Conservation (phyloP, 2,329 filamentous ascomycete genomes). For the Pleomassaria siparia region DNA sequence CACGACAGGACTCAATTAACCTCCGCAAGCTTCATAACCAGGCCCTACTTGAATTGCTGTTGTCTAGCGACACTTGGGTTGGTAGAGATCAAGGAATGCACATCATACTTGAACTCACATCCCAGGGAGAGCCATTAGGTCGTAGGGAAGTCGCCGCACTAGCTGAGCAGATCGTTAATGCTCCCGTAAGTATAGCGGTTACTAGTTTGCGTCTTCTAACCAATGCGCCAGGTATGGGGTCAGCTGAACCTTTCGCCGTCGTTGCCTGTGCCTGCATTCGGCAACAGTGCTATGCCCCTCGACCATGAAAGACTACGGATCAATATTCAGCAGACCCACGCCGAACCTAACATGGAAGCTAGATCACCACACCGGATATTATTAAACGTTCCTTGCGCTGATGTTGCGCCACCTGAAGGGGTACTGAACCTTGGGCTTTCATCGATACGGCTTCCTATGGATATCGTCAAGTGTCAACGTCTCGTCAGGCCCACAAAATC, state of each 20-base stretch:
- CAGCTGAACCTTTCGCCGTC: conserved; percentile 34
- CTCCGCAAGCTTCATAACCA: conserved; percentile 19
- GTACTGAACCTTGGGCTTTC: conserved; percentile 26
- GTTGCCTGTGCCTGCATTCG: conserved; percentile 9
- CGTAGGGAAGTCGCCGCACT: conserved; percentile 22
- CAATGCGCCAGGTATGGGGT: conserved; percentile 35
- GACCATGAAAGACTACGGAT: conserved; percentile 18
- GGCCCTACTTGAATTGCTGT: conserved; percentile 21
- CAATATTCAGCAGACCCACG: conserved; percentile 20
- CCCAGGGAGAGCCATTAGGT: conserved; percentile 26
- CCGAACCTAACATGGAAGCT: conserved; percentile 4
- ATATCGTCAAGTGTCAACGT: conserved; percentile 9
- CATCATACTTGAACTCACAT: conserved; percentile 27
- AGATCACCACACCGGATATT: conserved; percentile 24
- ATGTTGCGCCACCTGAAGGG: conserved; percentile 34
- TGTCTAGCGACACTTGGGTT: conserved; percentile 36
- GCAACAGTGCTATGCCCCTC: background rate
- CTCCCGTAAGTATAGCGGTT: conserved; percentile 26
- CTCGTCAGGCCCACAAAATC: background rate
- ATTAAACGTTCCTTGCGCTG: conserved; percentile 23
- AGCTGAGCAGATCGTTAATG: conserved; percentile 24
- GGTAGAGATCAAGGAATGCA: conserved; percentile 34
- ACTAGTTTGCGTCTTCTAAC: conserved; percentile 4
- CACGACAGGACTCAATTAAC: conserved; percentile 26
- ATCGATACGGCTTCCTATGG: conserved; percentile 28